Evolutionary conservation across 169 alveolate genomes (phyloP).

Genomic region (Plasmodium vivax): DNA sequence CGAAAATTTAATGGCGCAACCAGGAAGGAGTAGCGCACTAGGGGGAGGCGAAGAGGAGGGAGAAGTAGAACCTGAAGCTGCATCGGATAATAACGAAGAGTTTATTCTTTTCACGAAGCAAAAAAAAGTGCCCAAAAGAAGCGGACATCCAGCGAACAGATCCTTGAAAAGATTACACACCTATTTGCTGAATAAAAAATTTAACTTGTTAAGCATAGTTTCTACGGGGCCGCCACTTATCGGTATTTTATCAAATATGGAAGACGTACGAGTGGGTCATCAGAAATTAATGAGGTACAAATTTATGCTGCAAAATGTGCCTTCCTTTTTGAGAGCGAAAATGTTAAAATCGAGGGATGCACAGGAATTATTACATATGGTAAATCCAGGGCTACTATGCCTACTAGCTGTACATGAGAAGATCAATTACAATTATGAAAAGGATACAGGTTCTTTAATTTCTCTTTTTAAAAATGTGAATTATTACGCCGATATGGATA

Average conservation of each 20-base stretch:
- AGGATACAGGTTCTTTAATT: conserved; percentile 39
- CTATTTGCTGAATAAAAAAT: conserved; percentile 38
- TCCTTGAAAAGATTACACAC: conserved; percentile 35
- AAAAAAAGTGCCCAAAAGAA: not conserved
- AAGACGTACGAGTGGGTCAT: conserved; percentile 63
- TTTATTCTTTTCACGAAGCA: not conserved
- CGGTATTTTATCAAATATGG: conserved; percentile 43
- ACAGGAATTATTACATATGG: conserved; percentile 33
- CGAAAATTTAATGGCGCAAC: not conserved
- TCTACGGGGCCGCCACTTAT: conserved; percentile 46
- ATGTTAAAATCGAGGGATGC: conserved; percentile 33
- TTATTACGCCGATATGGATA: conserved; percentile 68
- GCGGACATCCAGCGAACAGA: not conserved
- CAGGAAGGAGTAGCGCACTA: not conserved
- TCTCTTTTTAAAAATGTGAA: conserved; percentile 30
- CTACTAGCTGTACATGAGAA: conserved; percentile 46
- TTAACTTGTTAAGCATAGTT: conserved; percentile 15
- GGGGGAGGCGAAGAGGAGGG: not conserved
- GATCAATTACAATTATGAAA: conserved; percentile 17
- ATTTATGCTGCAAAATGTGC: conserved; percentile 7
- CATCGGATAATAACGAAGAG: not conserved
- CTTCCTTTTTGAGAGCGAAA: conserved; percentile 8
- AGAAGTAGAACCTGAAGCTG: not conserved
- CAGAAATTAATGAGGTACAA: conserved; percentile 23
- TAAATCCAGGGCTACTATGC: conserved; percentile 40